Conservation (phyloP, 1,284 basidiomycete genomes). For the Irpex lacteus region DNA sequence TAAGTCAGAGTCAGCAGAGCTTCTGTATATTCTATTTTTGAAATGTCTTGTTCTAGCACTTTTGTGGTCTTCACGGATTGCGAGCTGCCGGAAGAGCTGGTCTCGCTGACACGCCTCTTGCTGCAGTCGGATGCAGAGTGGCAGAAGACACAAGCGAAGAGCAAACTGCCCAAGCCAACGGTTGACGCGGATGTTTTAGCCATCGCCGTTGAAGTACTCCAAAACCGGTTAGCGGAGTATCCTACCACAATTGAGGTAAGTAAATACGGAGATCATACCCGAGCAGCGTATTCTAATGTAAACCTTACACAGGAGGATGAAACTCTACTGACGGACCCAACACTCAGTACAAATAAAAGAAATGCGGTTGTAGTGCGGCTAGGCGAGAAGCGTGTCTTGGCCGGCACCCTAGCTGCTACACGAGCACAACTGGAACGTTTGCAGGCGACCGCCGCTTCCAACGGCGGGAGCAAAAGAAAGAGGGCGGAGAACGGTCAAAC, state of each 20-base stretch:
- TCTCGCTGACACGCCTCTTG: slow-evolving; percentile 74
- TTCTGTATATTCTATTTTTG: slow-evolving; percentile 3
- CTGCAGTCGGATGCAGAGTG: slow-evolving; percentile 61
- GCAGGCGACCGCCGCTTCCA: neutral
- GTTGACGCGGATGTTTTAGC: slow-evolving; percentile 47
- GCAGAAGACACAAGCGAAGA: slow-evolving; percentile 60
- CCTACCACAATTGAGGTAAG: slow-evolving; percentile 54
- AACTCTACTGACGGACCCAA: slow-evolving; percentile 33
- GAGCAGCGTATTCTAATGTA: neutral
- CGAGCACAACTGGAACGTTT: slow-evolving; percentile 9
- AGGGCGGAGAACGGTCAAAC: neutral
- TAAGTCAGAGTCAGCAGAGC: slow-evolving; percentile 41
- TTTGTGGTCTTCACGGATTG: slow-evolving; percentile 59
- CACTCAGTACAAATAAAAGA: slow-evolving; percentile 44
- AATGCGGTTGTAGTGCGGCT: slow-evolving; percentile 74
- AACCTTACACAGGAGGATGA: slow-evolving; percentile 50
- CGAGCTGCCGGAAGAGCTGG: slow-evolving; percentile 59
- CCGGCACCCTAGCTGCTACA: slow-evolving; percentile 33
- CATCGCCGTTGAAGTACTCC: slow-evolving; percentile 48
- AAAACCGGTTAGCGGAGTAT: slow-evolving; percentile 53
- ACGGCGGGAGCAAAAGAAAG: slow-evolving; percentile 14
- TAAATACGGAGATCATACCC: neutral
- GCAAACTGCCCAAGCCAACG: slow-evolving; percentile 78
- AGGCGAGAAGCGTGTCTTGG: slow-evolving; percentile 78
- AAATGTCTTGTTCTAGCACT: slow-evolving; percentile 39